phyloP scores from a whole-genome alignment of 2,329 filamentous ascomycete species.

The Didymella keratinophila region DNA sequence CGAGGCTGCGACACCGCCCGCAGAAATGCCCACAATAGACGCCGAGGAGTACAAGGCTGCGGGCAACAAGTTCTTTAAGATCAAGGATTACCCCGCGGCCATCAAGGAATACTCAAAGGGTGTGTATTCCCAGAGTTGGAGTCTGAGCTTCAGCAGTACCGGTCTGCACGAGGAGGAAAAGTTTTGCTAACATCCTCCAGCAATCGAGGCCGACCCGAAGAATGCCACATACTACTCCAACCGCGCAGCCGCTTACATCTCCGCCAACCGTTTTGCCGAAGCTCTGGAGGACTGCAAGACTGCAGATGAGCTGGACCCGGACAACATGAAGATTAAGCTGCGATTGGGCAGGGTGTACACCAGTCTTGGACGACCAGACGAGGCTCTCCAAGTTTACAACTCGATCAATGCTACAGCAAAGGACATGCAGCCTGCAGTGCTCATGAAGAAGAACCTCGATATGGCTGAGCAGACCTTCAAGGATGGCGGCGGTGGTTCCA shows the following conservation, averaged over 20 bases:
- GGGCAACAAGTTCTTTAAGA: conserved; percentile 97
- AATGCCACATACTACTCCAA: conserved; percentile 94
- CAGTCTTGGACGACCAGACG: conserved; percentile 82
- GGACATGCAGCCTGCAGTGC: conserved; percentile 81
- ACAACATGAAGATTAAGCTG: conserved; percentile 86
- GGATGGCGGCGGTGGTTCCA: conserved; percentile 80
- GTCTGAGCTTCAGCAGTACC: not conserved
- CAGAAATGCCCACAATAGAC: conserved; percentile 67
- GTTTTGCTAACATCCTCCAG: conserved; percentile 58
- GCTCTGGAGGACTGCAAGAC: conserved; percentile 87
- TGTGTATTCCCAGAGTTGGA: conserved; percentile 54
- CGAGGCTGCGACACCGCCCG: conserved; percentile 50
- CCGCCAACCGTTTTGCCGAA: conserved; percentile 77
- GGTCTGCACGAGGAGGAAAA: not conserved
- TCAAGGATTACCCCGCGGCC: conserved; percentile 84
- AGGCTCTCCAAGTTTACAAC: conserved; percentile 82
- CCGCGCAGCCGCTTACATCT: conserved; percentile 93
- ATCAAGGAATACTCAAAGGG: conserved; percentile 96
- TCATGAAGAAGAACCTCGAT: conserved; percentile 83
- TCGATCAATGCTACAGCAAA: conserved; percentile 84
- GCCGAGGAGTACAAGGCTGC: conserved; percentile 91
- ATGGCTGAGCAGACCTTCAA: conserved; percentile 80
- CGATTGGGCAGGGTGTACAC: conserved; percentile 91
- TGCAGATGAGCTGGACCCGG: conserved; percentile 82
- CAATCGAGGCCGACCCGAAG: conserved; percentile 84